Evolutionary conservation across 306 rosid genomes (phyloP).

Genomic region (Prunus persica): Prunus_persica_NCBIv2 NC_034013.1:9497001-9497500

Average conservation of each 20-base stretch:
- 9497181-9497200: constrained; percentile 33
- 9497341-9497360: background rate
- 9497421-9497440: constrained; percentile 7
- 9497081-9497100: background rate
- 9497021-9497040: constrained; percentile 4
- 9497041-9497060: constrained; percentile 29
- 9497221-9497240: background rate
- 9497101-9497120: background rate
- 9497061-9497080: background rate
- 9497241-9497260: background rate
- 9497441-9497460: background rate
- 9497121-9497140: background rate
- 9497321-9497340: constrained; percentile 10
- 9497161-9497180: constrained; percentile 48
- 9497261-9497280: constrained; percentile 33
- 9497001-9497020: constrained; percentile 10
- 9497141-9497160: constrained; percentile 32
- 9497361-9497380: background rate
- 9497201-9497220: constrained; percentile 29
- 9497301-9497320: constrained; percentile 30
- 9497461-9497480: background rate
- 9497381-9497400: background rate
- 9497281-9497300: constrained; percentile 41
- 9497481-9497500: background rate
- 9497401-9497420: background rate